phyloP scores from a whole-genome alignment of 164 flowering plant species.

The Piper betle region DNA sequence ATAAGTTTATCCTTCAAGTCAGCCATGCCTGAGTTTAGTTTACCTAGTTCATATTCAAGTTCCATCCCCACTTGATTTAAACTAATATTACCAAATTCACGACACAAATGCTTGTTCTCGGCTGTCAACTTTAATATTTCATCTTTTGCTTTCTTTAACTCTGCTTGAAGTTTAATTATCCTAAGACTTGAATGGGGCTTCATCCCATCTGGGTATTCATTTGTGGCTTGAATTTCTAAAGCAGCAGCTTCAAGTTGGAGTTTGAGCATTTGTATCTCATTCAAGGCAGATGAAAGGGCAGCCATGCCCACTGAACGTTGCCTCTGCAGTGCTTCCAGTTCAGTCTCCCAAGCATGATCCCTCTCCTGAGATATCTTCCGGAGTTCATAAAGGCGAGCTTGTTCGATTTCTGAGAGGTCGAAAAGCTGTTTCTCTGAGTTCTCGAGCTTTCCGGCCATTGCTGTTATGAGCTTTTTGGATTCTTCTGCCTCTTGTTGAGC shows the following conservation, averaged over 20 bases:
- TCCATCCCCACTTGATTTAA: constrained; percentile 22
- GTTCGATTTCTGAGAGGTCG: constrained; percentile 38
- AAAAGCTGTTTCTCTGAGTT: constrained; percentile 43
- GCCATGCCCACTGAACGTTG: constrained; percentile 33
- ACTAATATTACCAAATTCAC: constrained; percentile 21
- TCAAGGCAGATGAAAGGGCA: constrained; percentile 46
- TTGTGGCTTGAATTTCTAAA: constrained; percentile 25
- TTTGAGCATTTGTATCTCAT: constrained; percentile 58
- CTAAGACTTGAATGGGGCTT: constrained; percentile 23
- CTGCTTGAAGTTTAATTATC: constrained; percentile 40
- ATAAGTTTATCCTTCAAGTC: constrained; percentile 45
- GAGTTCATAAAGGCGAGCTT: constrained; percentile 27
- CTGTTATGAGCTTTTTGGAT: constrained; percentile 40
- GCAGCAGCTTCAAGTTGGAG: constrained; percentile 37
- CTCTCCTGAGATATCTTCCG: constrained; percentile 33
- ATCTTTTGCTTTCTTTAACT: constrained; percentile 25
- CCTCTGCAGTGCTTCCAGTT: constrained; percentile 36
- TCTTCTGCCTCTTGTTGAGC: constrained; percentile 70
- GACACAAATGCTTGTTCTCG: constrained; percentile 51
- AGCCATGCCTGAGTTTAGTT: constrained; percentile 20
- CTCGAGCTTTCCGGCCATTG: constrained; percentile 43
- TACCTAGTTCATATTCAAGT: constrained; percentile 29
- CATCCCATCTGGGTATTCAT: constrained; percentile 34
- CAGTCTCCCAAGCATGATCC: constrained; percentile 35
- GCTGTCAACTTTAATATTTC: constrained; percentile 57